Evolutionary conservation across 2,329 filamentous ascomycete genomes (phyloP), one percentile per base, ranked within the genome.

Genomic region (Xylaria hypoxylon): DNA sequence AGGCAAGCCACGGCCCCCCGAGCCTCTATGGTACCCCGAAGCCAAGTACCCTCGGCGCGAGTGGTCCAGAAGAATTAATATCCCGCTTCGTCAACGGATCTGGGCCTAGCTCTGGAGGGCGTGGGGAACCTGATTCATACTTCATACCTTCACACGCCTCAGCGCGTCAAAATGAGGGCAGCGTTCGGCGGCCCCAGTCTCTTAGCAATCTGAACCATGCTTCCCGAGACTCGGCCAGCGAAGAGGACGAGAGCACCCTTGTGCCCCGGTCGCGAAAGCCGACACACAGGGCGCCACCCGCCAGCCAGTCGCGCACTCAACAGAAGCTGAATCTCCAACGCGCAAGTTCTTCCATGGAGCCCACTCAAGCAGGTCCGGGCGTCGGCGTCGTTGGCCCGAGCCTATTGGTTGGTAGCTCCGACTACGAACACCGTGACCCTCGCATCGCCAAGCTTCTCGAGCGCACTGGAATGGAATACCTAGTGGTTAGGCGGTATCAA

Each of bases 301-400:
- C 84, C 1, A 85, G 88, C 65, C 84, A 87, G 70, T 92, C 89
- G 60, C 85, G 91, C 15, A 92, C 90, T 1, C 90, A 93, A 78
- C 90, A 93, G 76, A 93, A 93, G 73, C 82, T 93, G 15, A 90
- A 92, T 79, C 83, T 93, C 1, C 90, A 93, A 74, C 86, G 91
- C 42, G 90, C 90, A 33, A 91, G 89, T 74, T 92, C 90, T 3
- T 87, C 86, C 70, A 89, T 93, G 53, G 90, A 93, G 71, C 88
- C 88, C 0, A 80, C 86, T 33, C 86, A 89, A 79, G 67, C 81
- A 75, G 57, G 73, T 10, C 74, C 73, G 17, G 80, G 76, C 1
- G 77, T 75, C 24, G 81, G 82, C 5, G 79, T 80, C 1, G 78
- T 80, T 7, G 81, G 81, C 13, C 78, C 80, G 4, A 83, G 80